Evolutionary conservation across 2,329 filamentous ascomycete genomes (phyloP).

Genomic region (Ophiosphaerella narmari): DNA sequence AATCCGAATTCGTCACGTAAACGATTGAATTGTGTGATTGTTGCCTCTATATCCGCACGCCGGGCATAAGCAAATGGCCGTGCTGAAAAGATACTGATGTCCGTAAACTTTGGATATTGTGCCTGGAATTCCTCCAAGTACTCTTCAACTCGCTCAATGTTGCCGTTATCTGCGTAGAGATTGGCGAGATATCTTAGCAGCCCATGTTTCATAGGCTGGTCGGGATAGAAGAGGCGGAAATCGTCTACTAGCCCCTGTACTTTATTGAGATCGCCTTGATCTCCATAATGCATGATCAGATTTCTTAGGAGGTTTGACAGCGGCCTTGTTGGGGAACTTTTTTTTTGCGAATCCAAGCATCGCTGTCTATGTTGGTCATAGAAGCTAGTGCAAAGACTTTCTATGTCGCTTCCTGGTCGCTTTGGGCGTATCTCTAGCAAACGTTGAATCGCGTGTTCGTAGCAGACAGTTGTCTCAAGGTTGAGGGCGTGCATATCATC

Average conservation of each 20-base stretch:
- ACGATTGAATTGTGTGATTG: constrained; percentile 65
- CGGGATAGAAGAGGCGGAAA: constrained; percentile 30
- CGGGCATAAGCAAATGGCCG: constrained; percentile 74
- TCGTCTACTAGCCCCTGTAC: constrained; percentile 32
- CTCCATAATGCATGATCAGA: constrained; percentile 27
- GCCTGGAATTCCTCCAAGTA: constrained; percentile 36
- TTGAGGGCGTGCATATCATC: constrained; percentile 20
- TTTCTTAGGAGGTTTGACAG: constrained; percentile 21
- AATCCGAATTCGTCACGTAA: constrained; percentile 62
- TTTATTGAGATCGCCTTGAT: constrained; percentile 19
- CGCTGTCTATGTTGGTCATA: constrained; percentile 30
- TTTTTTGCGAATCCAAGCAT: constrained; percentile 16
- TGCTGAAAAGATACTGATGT: constrained; percentile 20
- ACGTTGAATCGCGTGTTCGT: constrained; percentile 31
- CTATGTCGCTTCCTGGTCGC: background rate
- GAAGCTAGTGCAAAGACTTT: constrained; percentile 9
- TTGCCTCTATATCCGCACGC: constrained; percentile 65
- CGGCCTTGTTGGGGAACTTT: constrained; percentile 16
- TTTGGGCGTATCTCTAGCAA: constrained; percentile 27
- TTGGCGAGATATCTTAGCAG: constrained; percentile 28
- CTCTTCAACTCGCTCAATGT: constrained; percentile 36
- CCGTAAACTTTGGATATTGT: constrained; percentile 9
- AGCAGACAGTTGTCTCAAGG: constrained; percentile 25
- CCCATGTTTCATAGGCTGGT: constrained; percentile 18
- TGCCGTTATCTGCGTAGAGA: constrained; percentile 42